These are phyloP conservation scores for Scheffersomyces insectosa DNA, from an alignment of 1,139 yeast species.

Conservation along the genomic window DNA sequence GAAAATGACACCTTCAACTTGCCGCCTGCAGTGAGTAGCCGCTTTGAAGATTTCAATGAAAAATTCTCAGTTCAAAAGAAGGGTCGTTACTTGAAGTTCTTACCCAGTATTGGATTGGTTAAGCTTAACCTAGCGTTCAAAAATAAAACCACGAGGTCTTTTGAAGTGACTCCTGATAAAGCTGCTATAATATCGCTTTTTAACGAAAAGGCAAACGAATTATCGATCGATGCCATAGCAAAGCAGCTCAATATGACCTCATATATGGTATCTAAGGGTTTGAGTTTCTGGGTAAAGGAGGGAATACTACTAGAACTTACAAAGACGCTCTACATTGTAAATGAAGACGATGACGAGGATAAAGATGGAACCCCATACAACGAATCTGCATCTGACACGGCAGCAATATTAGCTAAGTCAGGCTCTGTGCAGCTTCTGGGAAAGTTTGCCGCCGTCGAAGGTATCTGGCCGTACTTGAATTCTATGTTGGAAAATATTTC, in stretches of 20 bases:
- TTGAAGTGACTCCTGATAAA: conserved; percentile 66
- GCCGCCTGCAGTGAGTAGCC: conserved; percentile 41
- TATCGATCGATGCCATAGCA: conserved; percentile 28
- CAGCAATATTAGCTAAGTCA: conserved; percentile 6
- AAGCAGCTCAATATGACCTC: conserved; percentile 35
- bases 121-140: conserved; percentile 56
- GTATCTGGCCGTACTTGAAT: conserved; percentile 42
- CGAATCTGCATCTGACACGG: conserved; percentile 1
- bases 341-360: conserved; percentile 15
- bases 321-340: conserved; percentile 27
- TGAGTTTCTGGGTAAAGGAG: conserved; percentile 58
- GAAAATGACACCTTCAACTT: conserved; percentile 41
- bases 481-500: conserved; percentile 62
- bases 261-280: conserved; percentile 37
- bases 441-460: conserved; percentile 1
- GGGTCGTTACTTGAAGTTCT: conserved; percentile 60
- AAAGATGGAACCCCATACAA: conserved; percentile 1
- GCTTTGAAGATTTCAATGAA: conserved; percentile 44
- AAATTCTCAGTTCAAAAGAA: conserved; percentile 44
- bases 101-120: conserved; percentile 66
- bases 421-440: conserved; percentile 8
- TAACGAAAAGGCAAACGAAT: conserved; percentile 31
- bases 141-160: conserved; percentile 33
- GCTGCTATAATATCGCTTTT: conserved; percentile 66
- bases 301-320: conserved; percentile 44